A percentile compares a stretch with the other conserved stretches of the same genome.
Evolutionary conservation across 2,329 filamentous ascomycete species (phyloP).

Genomic region (Onygena corvina): DNA sequence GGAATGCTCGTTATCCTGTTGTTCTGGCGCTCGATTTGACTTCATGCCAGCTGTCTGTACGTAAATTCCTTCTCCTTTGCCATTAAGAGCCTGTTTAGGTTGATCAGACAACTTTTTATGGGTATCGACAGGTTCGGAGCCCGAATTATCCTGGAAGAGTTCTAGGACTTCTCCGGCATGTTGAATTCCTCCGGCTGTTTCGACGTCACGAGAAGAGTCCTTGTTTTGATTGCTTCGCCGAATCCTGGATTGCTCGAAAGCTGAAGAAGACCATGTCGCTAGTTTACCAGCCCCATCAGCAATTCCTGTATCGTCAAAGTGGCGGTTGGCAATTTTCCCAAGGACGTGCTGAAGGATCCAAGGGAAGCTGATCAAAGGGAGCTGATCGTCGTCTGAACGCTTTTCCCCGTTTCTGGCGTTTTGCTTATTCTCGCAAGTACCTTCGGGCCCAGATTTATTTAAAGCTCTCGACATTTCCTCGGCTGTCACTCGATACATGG

Average conservation of each 20-base stretch:
- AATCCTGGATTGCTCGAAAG: conserved; percentile 7
- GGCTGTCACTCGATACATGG: conserved; percentile 77
- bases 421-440: conserved; percentile 9
- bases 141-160: conserved; percentile 18
- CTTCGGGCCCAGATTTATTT: conserved; percentile 33
- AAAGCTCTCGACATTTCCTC: conserved; percentile 54
- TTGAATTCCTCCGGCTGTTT: conserved; percentile 25
- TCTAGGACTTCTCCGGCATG: conserved; percentile 27
- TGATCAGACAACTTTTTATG: conserved; percentile 11
- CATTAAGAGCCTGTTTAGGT: not conserved
- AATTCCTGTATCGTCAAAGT: conserved; percentile 20
- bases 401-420: conserved; percentile 13
- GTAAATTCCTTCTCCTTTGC: not conserved
- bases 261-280: not conserved
- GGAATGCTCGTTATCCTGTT: not conserved
- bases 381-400: conserved; percentile 25
- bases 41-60: not conserved
- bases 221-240: not conserved
- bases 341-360: conserved; percentile 75
- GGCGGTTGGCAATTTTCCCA: conserved; percentile 51
- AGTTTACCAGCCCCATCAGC: not conserved
- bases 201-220: conserved; percentile 17
- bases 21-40: not conserved
- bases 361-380: conserved; percentile 84
- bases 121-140: conserved; percentile 10